Base-by-base conservation (phyloP, 805 yeast species). In the Candida germanica region DNA sequence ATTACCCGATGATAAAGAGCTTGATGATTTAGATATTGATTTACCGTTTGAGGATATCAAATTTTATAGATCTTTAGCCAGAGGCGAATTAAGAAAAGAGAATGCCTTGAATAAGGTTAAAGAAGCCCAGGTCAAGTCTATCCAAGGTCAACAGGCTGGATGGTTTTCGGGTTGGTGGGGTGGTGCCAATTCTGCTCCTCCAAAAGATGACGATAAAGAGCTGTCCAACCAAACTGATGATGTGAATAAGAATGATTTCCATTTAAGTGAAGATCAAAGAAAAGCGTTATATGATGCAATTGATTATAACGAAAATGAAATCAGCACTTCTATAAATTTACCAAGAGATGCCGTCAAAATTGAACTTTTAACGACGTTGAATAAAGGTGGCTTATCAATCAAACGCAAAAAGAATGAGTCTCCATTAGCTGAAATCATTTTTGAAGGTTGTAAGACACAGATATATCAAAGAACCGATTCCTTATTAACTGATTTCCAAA, bases 261-360 rank as follows among this genome's bases (percentile, higher is more conserved):
- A 49, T 20, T 48, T 93, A 56, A 77, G 93, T 0, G 95, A 87
- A 10, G 95, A 88, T 47, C 96, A 93, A 52, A 73, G 86, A 44
- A 73, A 87, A 52, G 98, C 94, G 40, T 67, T 93, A 14, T 89
- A 87, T 52, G 95, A 87, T 42, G 95, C 97, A 0, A 89, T 93
- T 45, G 99, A 89, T 44, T 89, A 81, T 48, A 86, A 89, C 48
- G 96, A 89, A 43, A 31, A 38, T 17, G 66, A 65, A 1, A 37
- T 74, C 1, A 50, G 69, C 1, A 78, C 77, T 19, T 64, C 81
- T 1, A 61, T 79, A 5, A 81, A 83, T 40, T 51, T 84, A 2
- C 95, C 96, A 0, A 74, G 78, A 35, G 94, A 87, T 39, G 64
- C 86, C 23, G 75, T 83, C 4, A 75, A 75, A n/a, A 51, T 83